Conservation (phyloP, 208 protist species). For the Leishmania arabica region DNA sequence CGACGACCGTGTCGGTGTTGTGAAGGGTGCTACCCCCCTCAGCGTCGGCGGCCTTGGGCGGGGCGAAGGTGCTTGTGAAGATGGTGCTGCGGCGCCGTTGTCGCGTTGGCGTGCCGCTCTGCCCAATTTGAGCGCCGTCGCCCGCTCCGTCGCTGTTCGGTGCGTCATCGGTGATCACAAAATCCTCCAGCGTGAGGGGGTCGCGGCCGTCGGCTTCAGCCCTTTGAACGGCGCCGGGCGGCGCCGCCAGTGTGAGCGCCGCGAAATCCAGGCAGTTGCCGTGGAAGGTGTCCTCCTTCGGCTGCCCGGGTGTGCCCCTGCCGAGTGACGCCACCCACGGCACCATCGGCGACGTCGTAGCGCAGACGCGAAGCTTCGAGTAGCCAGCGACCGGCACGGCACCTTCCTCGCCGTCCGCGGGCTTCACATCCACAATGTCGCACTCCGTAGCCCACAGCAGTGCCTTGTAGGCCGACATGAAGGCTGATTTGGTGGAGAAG, state of each 20-base stretch:
- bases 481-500: conserved; percentile 70
- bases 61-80: conserved; percentile 51
- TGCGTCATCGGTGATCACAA: conserved; percentile 45
- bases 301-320: conserved; percentile 1
- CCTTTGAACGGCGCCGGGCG: conserved; percentile 22
- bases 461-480: conserved; percentile 83
- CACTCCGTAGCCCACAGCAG: conserved; percentile 85
- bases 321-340: conserved; percentile 63
- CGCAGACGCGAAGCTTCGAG: conserved; percentile 55
- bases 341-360: conserved; percentile 54
- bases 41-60: conserved; percentile 4
- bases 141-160: conserved; percentile 15
- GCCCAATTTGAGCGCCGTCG: conserved; percentile 17
- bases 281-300: conserved; percentile 43
- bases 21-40: conserved; percentile 11
- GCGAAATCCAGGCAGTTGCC: conserved; percentile 63
- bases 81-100: conserved; percentile 57
- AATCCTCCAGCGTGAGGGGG: conserved; percentile 65
- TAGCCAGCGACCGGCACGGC: conserved; percentile 21
- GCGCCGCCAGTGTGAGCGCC: conserved; percentile 40
- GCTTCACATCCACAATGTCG: conserved; percentile 61
- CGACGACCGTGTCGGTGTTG: conserved; percentile 50
- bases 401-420: conserved; percentile 19
- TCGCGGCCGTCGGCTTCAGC: conserved; percentile 26
- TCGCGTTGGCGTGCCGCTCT: conserved; percentile 13